Base-by-base conservation (phyloP, 2,329 filamentous ascomycete species). In the Scytalidium sp. region DNA sequence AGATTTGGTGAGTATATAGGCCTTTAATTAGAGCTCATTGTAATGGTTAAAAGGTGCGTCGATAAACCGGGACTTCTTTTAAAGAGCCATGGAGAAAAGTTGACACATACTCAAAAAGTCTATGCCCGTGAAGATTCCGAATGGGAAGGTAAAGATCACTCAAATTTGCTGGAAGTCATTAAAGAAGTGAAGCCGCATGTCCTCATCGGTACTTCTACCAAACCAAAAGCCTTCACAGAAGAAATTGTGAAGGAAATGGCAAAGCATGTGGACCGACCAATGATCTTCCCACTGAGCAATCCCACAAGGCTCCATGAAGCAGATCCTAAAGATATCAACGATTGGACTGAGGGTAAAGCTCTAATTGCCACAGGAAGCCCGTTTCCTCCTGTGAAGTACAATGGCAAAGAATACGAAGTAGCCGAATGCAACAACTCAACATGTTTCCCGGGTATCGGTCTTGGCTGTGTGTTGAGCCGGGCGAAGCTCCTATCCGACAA, bases 351-450 rank as follows among this genome's bases (percentile, higher is more conserved):
- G 41, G 90, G 90, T 2, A 83, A 82, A 56, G 90, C 84, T 0
- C 76, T 96, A 3, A 84, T 94, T 3, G 89, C 91, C 0, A 96
- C 91, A 0, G 91, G 91, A 3, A 90, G 85, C 8, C 90, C 91
- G 0, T 96, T 95, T 64, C 76, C 80, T 1, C 85, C 90, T 0
- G 88, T 94, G 13, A 79, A 79, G 45, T 82, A 79, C 75, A 64
- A 71, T 9, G 78, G 75, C 0, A 46, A 61, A 0, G 74, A 78
- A 7, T 71, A 78, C 50, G 68, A 75, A 22, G 64, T 79, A 62
- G 89, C 89, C 20, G 90, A 96, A 67, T 96, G 91, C 71, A 96
- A 96, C 71, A 96, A 96, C 70, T 87, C 84, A 1, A 88, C 88
- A 27, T 87, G 87, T 15, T 96, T 95, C 67, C 90, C 90, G 0